A percentile compares a stretch with the other conserved stretches of the same genome.
phyloP scores from a whole-genome alignment of 176 grass and related monocot species.

The Triticum urartu region DNA sequence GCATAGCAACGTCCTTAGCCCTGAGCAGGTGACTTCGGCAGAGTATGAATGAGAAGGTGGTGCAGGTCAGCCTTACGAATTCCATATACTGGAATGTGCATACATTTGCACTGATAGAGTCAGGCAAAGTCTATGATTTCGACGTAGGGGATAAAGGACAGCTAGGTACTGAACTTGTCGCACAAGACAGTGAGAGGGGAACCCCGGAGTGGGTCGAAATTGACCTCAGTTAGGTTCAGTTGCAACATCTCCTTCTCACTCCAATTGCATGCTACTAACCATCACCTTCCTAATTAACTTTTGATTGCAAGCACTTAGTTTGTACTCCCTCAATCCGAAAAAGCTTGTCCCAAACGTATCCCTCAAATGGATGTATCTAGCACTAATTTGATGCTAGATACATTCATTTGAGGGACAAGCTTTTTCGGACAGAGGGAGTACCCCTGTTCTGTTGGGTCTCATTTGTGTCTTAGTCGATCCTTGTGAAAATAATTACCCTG shows the following conservation, averaged over 20 bases:
- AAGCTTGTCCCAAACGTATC: too few species aligned
- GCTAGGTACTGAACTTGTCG: slow-evolving; percentile 72
- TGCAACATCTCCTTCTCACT: background rate
- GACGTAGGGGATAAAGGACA: slow-evolving; percentile 85
- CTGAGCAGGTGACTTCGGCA: slow-evolving; percentile 73
- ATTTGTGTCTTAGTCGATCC: background rate
- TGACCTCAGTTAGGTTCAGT: slow-evolving; percentile 51
- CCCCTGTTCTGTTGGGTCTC: background rate
- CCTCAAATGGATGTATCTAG: too few species aligned
- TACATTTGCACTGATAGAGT: slow-evolving; percentile 86
- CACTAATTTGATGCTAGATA: too few species aligned
- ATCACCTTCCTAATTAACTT: background rate
- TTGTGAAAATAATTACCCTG: slow-evolving; percentile 18
- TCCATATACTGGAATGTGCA: slow-evolving; percentile 95
- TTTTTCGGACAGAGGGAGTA: too few species aligned
- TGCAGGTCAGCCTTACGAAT: slow-evolving; percentile 80
- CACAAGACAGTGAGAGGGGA: slow-evolving; percentile 73
- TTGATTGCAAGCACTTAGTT: background rate
- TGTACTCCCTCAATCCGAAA: background rate
- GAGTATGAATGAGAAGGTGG: slow-evolving; percentile 68
- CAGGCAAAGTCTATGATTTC: slow-evolving; percentile 76
- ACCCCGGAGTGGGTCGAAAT: slow-evolving; percentile 64
- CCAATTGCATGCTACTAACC: slow-evolving; percentile 12
- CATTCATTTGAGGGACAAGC: too few species aligned
- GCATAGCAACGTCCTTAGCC: slow-evolving; percentile 65